phyloP scores from a whole-genome alignment of 2,329 filamentous ascomycete genomes.

The Phialophora chinensis region DNA sequence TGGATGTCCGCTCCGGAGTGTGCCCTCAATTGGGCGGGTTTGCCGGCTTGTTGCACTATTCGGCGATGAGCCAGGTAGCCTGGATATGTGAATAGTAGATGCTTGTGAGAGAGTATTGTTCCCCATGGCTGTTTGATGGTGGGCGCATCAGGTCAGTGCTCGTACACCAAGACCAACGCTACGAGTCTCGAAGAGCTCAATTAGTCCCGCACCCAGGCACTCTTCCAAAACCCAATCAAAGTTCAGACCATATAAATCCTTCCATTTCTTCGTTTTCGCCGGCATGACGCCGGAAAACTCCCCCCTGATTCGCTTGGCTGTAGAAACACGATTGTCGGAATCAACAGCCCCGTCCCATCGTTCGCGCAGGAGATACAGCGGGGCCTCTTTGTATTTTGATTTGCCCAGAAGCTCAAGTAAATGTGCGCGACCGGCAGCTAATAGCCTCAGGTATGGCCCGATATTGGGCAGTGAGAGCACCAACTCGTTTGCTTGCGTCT shows the following conservation, averaged over 20 bases:
- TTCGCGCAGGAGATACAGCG: constrained; percentile 61
- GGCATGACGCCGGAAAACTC: constrained; percentile 63
- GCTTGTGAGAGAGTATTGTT: not conserved
- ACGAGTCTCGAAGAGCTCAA: constrained; percentile 68
- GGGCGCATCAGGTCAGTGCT: constrained; percentile 31
- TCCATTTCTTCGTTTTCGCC: constrained; percentile 69
- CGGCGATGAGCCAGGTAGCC: not conserved
- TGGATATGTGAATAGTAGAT: not conserved
- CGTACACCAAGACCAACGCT: constrained; percentile 64
- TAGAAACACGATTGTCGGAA: constrained; percentile 50
- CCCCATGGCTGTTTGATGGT: constrained; percentile 1
- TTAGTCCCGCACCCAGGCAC: constrained; percentile 63
- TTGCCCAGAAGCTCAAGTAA: constrained; percentile 60
- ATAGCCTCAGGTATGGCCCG: constrained; percentile 64
- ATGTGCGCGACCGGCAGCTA: constrained; percentile 61
- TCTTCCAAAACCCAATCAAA: constrained; percentile 68
- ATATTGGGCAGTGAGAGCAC: constrained; percentile 65
- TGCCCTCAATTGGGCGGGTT: not conserved
- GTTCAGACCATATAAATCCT: constrained; percentile 61
- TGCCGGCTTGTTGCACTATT: not conserved
- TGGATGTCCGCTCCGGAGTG: not conserved
- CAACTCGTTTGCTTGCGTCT: constrained; percentile 40
- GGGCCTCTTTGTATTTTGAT: constrained; percentile 58
- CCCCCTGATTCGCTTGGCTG: constrained; percentile 61
- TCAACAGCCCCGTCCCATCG: constrained; percentile 69